phyloP scores from a whole-genome alignment of 169 alveolate species.

The Eimeria sp. region DNA sequence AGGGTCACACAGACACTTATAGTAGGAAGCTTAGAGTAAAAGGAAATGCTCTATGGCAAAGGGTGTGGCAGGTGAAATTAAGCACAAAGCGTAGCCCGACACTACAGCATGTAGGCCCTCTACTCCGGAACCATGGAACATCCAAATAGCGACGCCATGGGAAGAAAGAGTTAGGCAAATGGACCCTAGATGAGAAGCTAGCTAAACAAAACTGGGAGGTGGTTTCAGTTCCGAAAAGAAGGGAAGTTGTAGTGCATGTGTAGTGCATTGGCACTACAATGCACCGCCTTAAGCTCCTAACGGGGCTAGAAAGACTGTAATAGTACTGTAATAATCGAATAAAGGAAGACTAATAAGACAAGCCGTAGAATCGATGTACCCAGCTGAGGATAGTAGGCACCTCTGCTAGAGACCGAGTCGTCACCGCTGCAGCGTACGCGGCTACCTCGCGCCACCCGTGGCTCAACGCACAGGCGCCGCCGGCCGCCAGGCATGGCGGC shows the following conservation, averaged over 20 bases:
- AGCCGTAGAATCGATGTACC: too few relatives aligned
- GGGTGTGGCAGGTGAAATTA: background rate
- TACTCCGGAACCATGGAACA: background rate
- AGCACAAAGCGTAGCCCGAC: slow-evolving; percentile 1
- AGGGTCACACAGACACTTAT: background rate
- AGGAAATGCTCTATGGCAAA: background rate
- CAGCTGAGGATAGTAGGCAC: too few relatives aligned
- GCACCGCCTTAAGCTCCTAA: too few relatives aligned
- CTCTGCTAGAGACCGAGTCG: too few relatives aligned
- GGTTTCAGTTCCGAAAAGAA: background rate
- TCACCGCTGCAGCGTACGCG: too few relatives aligned
- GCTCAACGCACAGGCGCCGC: too few relatives aligned
- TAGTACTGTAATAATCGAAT: too few relatives aligned
- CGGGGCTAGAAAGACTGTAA: too few relatives aligned
- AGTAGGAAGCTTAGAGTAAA: background rate
- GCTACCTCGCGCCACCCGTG: too few relatives aligned
- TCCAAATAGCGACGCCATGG: background rate
- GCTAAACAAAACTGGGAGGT: background rate
- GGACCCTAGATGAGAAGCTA: background rate
- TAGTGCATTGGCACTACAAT: background rate
- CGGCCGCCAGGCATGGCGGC: too few relatives aligned
- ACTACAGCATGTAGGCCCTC: background rate
- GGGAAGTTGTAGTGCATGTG: background rate
- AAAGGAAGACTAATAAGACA: too few relatives aligned
- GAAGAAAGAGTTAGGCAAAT: background rate